Percentiles rank a stretch among this genome's conserved stretches.
These are phyloP conservation scores for Hypoxylon sp. DNA, from an alignment of 2,329 filamentous ascomycete species.

Conservation along the genomic window DNA sequence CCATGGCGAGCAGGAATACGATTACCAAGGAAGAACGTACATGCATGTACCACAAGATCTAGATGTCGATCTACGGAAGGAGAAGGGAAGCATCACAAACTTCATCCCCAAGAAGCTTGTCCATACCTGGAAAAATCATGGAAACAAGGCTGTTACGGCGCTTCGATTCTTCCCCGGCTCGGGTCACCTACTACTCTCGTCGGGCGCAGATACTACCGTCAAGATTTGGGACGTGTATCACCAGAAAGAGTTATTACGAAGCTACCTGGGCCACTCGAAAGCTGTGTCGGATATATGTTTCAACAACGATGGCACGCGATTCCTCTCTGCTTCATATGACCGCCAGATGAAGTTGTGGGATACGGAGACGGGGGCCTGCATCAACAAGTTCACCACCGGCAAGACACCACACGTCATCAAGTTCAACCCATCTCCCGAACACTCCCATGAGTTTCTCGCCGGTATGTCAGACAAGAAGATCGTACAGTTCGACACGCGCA, in stretches of 20 bases:
- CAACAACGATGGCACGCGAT: conserved; percentile 81
- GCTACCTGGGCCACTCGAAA: conserved; percentile 91
- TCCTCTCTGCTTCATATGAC: conserved; percentile 92
- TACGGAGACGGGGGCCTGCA: conserved; percentile 89
- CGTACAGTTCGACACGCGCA: conserved; percentile 91
- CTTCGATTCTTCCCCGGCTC: conserved; percentile 89
- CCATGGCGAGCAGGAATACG: conserved; percentile 81
- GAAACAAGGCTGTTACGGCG: conserved; percentile 83
- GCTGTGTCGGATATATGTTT: conserved; percentile 90
- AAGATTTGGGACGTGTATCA: conserved; percentile 97
- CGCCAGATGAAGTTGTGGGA: conserved; percentile 98
- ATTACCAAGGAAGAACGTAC: conserved; percentile 95
- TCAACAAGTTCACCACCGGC: conserved; percentile 89
- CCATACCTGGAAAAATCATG: conserved; percentile 85
- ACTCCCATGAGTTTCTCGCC: conserved; percentile 88
- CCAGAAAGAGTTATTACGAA: conserved; percentile 84
- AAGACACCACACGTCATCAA: conserved; percentile 95
- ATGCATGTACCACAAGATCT: conserved; percentile 97
- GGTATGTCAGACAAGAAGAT: conserved; percentile 99
- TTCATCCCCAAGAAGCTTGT: conserved; percentile 95
- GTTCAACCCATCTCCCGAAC: conserved; percentile 84
- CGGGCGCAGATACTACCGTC: conserved; percentile 88
- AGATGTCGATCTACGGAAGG: conserved; percentile 84
- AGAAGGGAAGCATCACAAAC: conserved; percentile 81
- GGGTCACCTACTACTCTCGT: conserved; percentile 87